These are phyloP conservation scores for Macrophomina tecta DNA, from an alignment of 2,329 filamentous ascomycete genomes.

Conservation along the genomic window DNA sequence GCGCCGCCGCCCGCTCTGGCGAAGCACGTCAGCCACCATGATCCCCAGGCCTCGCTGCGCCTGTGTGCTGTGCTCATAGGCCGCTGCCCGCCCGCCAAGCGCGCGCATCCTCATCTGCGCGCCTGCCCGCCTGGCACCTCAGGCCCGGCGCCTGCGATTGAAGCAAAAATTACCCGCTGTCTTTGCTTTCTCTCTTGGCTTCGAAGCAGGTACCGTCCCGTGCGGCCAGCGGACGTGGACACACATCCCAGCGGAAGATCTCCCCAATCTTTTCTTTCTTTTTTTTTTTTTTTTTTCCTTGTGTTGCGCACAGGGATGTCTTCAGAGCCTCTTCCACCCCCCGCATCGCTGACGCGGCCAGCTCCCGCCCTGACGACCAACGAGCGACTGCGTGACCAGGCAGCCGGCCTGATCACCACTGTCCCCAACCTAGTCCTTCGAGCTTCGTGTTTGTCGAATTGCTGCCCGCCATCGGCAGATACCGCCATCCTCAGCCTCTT, in stretches of 20 bases:
- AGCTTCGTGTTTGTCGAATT: slow-evolving; percentile 24
- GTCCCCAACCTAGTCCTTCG: not conserved
- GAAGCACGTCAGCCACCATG: slow-evolving; percentile 8
- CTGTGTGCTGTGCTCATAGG: not conserved
- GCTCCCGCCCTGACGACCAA: slow-evolving; percentile 17
- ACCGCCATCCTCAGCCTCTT: not conserved
- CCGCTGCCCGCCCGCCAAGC: slow-evolving; percentile 10
- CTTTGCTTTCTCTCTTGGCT: not conserved
- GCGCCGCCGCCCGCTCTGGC: not conserved
- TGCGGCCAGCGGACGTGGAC: slow-evolving; percentile 1
- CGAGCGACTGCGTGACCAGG: slow-evolving; percentile 18
- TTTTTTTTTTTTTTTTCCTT: not conserved
- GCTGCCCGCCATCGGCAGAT: slow-evolving; percentile 7
- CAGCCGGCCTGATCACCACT: slow-evolving; percentile 15
- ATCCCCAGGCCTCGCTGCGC: not conserved
- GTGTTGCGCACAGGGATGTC: slow-evolving; percentile 11
- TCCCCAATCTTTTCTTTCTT: slow-evolving; percentile 4
- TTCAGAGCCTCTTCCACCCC: slow-evolving; percentile 23
- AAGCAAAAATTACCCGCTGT: not conserved
- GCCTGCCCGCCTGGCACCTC: not conserved
- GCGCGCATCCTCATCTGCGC: slow-evolving; percentile 21
- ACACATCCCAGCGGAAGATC: slow-evolving; percentile 14
- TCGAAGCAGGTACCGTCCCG: not conserved
- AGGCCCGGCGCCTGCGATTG: not conserved
- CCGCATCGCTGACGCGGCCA: slow-evolving; percentile 20